A percentile compares a stretch with the other conserved stretches of the same genome.
phyloP scores from a whole-genome alignment of 2,329 filamentous ascomycete species.

The Cordyceps javanica region DNA sequence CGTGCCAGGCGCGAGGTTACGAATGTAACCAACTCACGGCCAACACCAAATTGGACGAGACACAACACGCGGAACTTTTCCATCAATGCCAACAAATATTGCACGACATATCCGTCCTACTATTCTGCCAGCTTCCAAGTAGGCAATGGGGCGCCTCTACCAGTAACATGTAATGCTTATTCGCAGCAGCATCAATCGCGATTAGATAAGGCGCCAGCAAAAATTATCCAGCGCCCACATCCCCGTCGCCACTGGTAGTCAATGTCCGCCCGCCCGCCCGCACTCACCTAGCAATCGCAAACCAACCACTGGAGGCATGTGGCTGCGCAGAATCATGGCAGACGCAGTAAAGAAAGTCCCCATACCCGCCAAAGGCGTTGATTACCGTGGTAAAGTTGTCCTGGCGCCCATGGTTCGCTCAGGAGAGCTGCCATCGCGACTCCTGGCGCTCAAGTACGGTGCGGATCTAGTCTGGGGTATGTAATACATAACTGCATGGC shows the following conservation, averaged over 20 bases:
- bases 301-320: constrained; percentile 22
- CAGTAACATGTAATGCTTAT: neutral
- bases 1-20: too few species aligned
- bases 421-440: constrained; percentile 86
- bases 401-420: constrained; percentile 97
- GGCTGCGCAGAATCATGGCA: constrained; percentile 50
- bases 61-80: too few species aligned
- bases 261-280: neutral
- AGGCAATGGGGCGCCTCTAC: neutral
- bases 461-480: constrained; percentile 93
- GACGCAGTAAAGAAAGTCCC: constrained; percentile 61
- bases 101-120: too few species aligned
- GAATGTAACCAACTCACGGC: too few species aligned
- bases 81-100: too few species aligned
- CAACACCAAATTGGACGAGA: too few species aligned
- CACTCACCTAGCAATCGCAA: neutral
- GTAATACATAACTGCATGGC: constrained; percentile 22
- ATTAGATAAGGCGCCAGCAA: constrained; percentile 10
- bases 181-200: neutral
- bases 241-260: constrained; percentile 1
- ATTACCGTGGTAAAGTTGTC: constrained; percentile 90
- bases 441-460: constrained; percentile 87
- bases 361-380: constrained; percentile 81
- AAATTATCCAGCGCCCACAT: constrained; percentile 3
- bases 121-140: too few species aligned